Conservation (phyloP, 148 eudicot species). For the Fagopyrum tataricum region DNA sequence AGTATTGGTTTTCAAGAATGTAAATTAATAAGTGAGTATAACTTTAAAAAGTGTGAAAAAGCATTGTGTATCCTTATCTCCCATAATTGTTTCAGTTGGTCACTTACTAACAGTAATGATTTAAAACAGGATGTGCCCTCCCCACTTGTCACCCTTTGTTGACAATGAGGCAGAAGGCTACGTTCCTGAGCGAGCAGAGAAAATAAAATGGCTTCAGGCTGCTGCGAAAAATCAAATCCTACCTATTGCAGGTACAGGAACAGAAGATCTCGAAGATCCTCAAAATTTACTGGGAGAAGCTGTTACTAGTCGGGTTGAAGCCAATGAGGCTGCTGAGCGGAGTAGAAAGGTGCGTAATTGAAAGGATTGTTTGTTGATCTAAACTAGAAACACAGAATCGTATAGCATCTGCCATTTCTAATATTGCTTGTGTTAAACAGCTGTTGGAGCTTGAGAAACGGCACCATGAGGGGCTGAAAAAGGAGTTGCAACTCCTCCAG, state of each 20-base stretch:
- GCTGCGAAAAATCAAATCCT: slow-evolving; percentile 70
- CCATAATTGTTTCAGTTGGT: too few relatives aligned
- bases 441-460: slow-evolving; percentile 41
- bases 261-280: slow-evolving; percentile 65
- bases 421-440: slow-evolving; percentile 20
- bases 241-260: slow-evolving; percentile 77
- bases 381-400: too few relatives aligned
- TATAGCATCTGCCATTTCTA: not conserved
- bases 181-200: slow-evolving; percentile 82
- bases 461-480: slow-evolving; percentile 61
- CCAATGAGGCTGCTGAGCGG: slow-evolving; percentile 67
- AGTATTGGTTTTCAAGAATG: too few relatives aligned
- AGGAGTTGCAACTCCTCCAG: slow-evolving; percentile 44
- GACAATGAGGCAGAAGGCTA: slow-evolving; percentile 84
- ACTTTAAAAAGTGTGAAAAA: too few relatives aligned
- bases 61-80: too few relatives aligned
- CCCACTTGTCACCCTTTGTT: slow-evolving; percentile 94
- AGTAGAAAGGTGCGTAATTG: slow-evolving; percentile 42
- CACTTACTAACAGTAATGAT: not conserved
- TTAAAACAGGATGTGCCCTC: slow-evolving; percentile 72
- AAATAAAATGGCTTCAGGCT: slow-evolving; percentile 66
- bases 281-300: slow-evolving; percentile 60
- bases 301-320: slow-evolving; percentile 61
- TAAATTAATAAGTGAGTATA: too few relatives aligned
- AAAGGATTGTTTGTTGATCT: not conserved